Percentiles rank a stretch among this genome's conserved stretches.
Conservation (phyloP, 371 early-diverging fungal species). For the Mortierella polycephala region DNA sequence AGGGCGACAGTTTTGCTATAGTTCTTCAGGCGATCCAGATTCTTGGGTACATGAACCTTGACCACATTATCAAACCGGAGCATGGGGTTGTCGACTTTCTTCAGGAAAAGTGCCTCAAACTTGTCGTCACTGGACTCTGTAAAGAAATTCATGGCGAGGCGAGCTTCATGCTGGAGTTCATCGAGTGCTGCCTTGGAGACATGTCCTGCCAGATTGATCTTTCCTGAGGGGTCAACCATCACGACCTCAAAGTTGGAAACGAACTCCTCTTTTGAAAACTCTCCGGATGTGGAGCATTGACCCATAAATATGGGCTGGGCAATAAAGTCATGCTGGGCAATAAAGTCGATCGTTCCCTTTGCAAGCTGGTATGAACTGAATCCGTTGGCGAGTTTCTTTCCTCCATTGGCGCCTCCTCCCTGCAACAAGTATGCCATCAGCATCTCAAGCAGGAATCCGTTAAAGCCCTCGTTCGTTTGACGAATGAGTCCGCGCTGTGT, state of each 20-base stretch:
- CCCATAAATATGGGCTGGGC: slow-evolving; percentile 79
- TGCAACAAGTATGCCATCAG: slow-evolving; percentile 87
- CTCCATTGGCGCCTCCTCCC: slow-evolving; percentile 67
- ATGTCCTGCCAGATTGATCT: slow-evolving; percentile 80
- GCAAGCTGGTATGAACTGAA: slow-evolving; percentile 91
- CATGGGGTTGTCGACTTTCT: slow-evolving; percentile 70
- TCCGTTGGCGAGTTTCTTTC: slow-evolving; percentile 70
- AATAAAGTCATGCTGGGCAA: slow-evolving; percentile 82
- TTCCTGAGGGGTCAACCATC: slow-evolving; percentile 87
- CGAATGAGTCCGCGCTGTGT: slow-evolving; percentile 75
- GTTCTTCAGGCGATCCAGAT: slow-evolving; percentile 28
- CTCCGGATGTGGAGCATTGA: slow-evolving; percentile 32
- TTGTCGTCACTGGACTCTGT: slow-evolving; percentile 71
- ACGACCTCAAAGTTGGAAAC: slow-evolving; percentile 74
- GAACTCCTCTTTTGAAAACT: slow-evolving; percentile 74
- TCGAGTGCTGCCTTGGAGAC: slow-evolving; percentile 68
- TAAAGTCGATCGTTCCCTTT: slow-evolving; percentile 84
- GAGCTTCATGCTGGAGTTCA: slow-evolving; percentile 76
- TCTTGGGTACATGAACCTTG: slow-evolving; percentile 54
- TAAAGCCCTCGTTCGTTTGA: slow-evolving; percentile 61
- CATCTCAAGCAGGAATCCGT: slow-evolving; percentile 86
- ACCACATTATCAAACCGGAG: slow-evolving; percentile 74
- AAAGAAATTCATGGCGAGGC: slow-evolving; percentile 68
- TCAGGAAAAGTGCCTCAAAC: slow-evolving; percentile 80
- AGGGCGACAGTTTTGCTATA: slow-evolving; percentile 64